Evolutionary conservation across 306 rosid species (phyloP).

Genomic region (Castanopsis chinensis): DNA sequence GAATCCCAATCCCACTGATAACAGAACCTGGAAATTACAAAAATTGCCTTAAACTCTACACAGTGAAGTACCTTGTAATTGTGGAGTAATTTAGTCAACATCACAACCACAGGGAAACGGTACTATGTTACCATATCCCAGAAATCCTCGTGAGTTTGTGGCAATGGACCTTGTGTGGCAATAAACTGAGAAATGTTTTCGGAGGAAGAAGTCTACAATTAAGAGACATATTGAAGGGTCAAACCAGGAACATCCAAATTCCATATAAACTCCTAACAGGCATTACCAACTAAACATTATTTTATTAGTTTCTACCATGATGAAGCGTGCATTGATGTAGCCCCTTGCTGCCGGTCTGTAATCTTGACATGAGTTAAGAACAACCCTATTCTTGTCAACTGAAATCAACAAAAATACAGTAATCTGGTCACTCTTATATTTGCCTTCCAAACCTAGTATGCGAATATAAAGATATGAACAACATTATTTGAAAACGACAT

Average conservation of each 20-base stretch:
- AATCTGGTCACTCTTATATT: too few relatives aligned
- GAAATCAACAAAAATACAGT: too few relatives aligned
- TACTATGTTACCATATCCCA: slow-evolving; percentile 88
- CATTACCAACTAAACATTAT: slow-evolving; percentile 6
- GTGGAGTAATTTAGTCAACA: slow-evolving; percentile 87
- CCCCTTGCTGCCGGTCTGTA: slow-evolving; percentile 59
- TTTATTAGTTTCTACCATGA: slow-evolving; percentile 39
- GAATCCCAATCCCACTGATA: neutral
- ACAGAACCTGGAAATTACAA: neutral
- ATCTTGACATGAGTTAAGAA: too few relatives aligned
- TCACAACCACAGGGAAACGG: slow-evolving; percentile 79
- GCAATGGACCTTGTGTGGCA: slow-evolving; percentile 97
- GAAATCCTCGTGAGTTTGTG: slow-evolving; percentile 87
- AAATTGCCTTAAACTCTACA: slow-evolving; percentile 10
- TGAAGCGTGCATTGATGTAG: slow-evolving; percentile 82
- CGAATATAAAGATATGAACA: too few relatives aligned
- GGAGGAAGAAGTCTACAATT: slow-evolving; percentile 52
- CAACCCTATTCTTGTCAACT: too few relatives aligned
- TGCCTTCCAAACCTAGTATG: too few relatives aligned
- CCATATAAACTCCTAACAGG: neutral
- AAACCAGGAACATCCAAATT: slow-evolving; percentile 7
- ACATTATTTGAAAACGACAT: too few relatives aligned
- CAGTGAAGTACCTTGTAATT: slow-evolving; percentile 56
- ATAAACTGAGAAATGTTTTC: slow-evolving; percentile 63
- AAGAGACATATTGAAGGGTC: slow-evolving; percentile 21